Evolutionary conservation across 2,329 filamentous ascomycete species (phyloP), one percentile per base, ranked within the genome.

Genomic region (Stemphylium vesicarium): DNA sequence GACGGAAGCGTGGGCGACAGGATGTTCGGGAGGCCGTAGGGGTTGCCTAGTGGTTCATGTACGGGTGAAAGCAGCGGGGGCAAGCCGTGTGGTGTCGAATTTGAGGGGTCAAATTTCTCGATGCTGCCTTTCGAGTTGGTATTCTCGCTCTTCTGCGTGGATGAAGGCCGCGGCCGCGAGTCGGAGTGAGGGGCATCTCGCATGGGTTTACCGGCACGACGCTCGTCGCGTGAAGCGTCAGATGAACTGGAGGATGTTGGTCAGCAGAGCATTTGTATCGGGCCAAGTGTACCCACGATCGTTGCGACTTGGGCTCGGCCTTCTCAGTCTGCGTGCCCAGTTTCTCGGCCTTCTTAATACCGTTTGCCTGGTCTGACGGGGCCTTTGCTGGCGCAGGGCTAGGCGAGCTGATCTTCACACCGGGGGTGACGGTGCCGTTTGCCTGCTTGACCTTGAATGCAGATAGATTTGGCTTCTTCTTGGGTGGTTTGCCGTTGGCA

Each of bases 401-500:
- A 3, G 70, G 67, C 20, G 70, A 74, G n/a, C 48, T 59, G 26
- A 70, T 68, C 58, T 75, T 75, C 4, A 66, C 68, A 22, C 64
- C 60, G 11, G 71, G 59, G 2, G 70, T 65, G 20, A 63, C 62
- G 48, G 68, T 57, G 41, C 71, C 74, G 53, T 68, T 75, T 3
- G 68, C 80, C 67, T 79, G 71, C 62, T 85, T 85, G 56, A 80
- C 83, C 72, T 84, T 86, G 72, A 87, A 88, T 35, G 83, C 84
- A 37, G 80, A 83, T 48, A 88, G 71, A 50, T 78, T 85, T 57
- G 88, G 86, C 71, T 86, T 87, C 77, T 86, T 87, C 75, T 84
- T 86, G 20, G 79, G 78, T 39, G 63, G 75, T 24, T 69, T 68
- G 20, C 46, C 80, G 50, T 68, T 71, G n/a, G 63, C 62, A 11